Evolutionary conservation across 768 basidiomycete genomes (phyloP), one percentile per base, ranked within the genome.

Genomic region (Boletus bicolor): DNA sequence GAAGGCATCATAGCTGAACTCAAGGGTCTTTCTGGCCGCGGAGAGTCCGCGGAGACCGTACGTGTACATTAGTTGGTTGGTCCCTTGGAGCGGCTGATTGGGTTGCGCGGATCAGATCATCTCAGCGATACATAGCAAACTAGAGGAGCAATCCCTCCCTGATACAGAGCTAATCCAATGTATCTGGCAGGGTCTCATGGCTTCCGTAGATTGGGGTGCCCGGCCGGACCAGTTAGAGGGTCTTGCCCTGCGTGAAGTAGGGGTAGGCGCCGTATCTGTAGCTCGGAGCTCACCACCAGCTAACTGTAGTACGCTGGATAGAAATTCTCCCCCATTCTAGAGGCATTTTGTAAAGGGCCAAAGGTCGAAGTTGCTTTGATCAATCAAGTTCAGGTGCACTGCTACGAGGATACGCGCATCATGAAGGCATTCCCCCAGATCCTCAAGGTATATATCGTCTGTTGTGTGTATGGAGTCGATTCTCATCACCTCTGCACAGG

Each of bases 351-450:
- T 68, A 81, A 84, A 56, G 84, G 86, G 51, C 83, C 93, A 19
- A 95, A 95, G 74, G 90, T 91, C 21, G 85, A 99, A 74, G 91
- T 99, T 37, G 85, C 90, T 34, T 82, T 99, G 52, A 93, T 99
- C 74, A 98, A 98, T 72, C 83, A 88, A 49, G 92, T 96, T 7
- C 96, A 99, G 76, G 81, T 92, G 60, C 91, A 96, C 76, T 95
- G 92, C 72, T 97, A 98, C 73, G 93, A 96, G 75, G 93, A 98
- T 68, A 95, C 93, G 26, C 89, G 91, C 54, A 82, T 96, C 67
- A 95, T 94, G 74, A 94, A 94, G 70, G 81, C 93, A 8, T 98
- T 99, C 79, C 87, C 93, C 45, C 91, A 94, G 67, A 89, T 98
- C 70, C 80, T 99, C 60, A 97, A 98, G 79, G 93, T 82, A 50